Percentiles rank a stretch among this genome's conserved stretches.
Evolutionary conservation across 129 eudicot genomes (phyloP).

Genomic region (Flaveria linearis): DNA sequence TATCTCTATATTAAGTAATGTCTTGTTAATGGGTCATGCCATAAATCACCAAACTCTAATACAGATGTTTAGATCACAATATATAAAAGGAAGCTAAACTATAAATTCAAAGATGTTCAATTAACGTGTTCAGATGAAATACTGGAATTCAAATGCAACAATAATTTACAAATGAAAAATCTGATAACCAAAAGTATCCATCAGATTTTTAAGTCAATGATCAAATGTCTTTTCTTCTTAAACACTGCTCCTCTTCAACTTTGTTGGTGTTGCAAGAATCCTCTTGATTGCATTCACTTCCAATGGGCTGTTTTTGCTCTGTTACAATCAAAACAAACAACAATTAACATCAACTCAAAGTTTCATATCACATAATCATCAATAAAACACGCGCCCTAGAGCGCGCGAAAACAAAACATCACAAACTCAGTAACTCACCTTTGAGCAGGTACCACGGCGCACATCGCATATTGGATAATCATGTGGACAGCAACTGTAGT

Average conservation of each 20-base stretch:
- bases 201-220: not conserved
- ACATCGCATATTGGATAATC: slow-evolving; percentile 69
- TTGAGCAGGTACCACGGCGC: slow-evolving; percentile 57
- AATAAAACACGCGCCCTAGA: not conserved
- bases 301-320: slow-evolving; percentile 70
- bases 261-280: slow-evolving; percentile 46
- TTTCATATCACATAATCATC: no score
- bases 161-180: slow-evolving; percentile 8
- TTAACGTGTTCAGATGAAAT: slow-evolving; percentile 8
- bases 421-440: slow-evolving; percentile 32
- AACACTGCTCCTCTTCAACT: slow-evolving; percentile 23
- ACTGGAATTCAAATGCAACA: slow-evolving; percentile 20
- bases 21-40: no score
- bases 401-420: not conserved
- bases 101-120: not conserved
- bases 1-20: no score
- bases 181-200: slow-evolving; percentile 13
- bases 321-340: slow-evolving; percentile 24
- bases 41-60: no score
- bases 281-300: slow-evolving; percentile 50
- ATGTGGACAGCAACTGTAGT: slow-evolving; percentile 80
- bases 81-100: not conserved
- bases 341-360: not conserved
- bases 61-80: no score
- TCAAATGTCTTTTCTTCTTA: slow-evolving; percentile 16